Conservation (phyloP, 2,329 filamentous ascomycete genomes). For the Sporothrix brunneoviolacea region DNA sequence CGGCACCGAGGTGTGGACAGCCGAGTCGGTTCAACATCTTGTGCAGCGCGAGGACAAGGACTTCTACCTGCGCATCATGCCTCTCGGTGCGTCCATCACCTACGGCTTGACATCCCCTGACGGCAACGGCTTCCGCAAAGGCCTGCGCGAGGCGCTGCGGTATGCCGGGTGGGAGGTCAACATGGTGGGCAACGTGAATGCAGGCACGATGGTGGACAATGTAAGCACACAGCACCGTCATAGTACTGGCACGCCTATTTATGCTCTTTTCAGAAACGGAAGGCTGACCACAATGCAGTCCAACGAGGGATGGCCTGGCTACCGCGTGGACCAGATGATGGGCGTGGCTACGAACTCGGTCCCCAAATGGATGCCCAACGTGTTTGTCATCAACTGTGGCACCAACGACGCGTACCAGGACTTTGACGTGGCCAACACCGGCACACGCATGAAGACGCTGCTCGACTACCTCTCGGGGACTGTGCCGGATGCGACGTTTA, state of each 20-base stretch:
- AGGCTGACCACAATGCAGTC: too few relatives aligned
- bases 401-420: constrained; percentile 21
- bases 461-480: constrained; percentile 19
- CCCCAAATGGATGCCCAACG: constrained; percentile 15
- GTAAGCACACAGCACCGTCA: too few relatives aligned
- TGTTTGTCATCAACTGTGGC: constrained; percentile 20
- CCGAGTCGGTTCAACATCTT: too few relatives aligned
- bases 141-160: constrained; percentile 10
- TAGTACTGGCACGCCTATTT: too few relatives aligned
- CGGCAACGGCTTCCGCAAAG: constrained; percentile 15
- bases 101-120: constrained; percentile 30
- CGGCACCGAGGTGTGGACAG: too few relatives aligned
- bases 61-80: constrained; percentile 33
- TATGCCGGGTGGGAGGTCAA: constrained; percentile 6
- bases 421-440: constrained; percentile 3
- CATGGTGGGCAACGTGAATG: constrained; percentile 12
- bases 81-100: constrained; percentile 39
- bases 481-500: constrained; percentile 15
- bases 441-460: constrained; percentile 18
- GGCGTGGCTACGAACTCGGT: not conserved
- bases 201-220: constrained; percentile 13
- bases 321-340: constrained; percentile 9
- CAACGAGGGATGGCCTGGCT: constrained; percentile 11
- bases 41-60: too few relatives aligned
- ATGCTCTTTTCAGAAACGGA: too few relatives aligned